Evolutionary conservation across 768 basidiomycete species (phyloP), one percentile per base, ranked within the genome.

Genomic region (Thelephora ganbajun): DNA sequence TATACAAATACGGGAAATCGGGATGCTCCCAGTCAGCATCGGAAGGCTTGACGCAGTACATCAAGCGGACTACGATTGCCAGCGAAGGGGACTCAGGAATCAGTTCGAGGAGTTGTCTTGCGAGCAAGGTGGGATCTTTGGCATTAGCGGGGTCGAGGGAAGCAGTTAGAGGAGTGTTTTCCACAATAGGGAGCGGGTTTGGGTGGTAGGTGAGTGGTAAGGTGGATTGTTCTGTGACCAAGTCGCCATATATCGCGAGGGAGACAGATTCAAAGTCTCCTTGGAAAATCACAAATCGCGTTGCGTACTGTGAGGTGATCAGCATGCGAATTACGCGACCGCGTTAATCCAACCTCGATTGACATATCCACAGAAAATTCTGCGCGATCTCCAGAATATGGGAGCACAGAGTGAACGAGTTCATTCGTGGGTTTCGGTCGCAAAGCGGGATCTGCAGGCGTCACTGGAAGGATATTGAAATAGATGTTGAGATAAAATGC

Each of bases 1-100:
- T 71, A 53, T 79, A 76, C 19, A 86, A 57, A 57, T 80, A 74
- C 0, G 86, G 84, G 54, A 87, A 88, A 11, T 77, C 76, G 1
- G 76, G 76, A 22, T 75, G 63, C 50, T 85, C 83, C 83, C 83
- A 88, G 48, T 88, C 84, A n/a, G 86, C 80, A 51, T 77, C 74
- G 11, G 74, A 66, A 0, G 83, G 83, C 57, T 88, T 88, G 43
- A 89, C 66, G 57, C 83, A 86, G 54, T 87, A 82, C 73, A 87
- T 80, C 19, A 88, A 66, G 22, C 80, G 72, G 35, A 83, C 71
- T 44, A 83, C 70, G 12, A 85, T 71, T 5, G 74, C 66, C 5
- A 88, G 69, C 1, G 78, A 69, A 1, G 83, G 81, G 0, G 79
- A 65, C 37, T 77, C 68, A 9, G 80, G 76, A 14, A 83, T 74